A percentile compares a stretch with the other conserved stretches of the same genome.
phyloP scores from a whole-genome alignment of 176 grass and related monocot species.

The Carex pumila region DNA sequence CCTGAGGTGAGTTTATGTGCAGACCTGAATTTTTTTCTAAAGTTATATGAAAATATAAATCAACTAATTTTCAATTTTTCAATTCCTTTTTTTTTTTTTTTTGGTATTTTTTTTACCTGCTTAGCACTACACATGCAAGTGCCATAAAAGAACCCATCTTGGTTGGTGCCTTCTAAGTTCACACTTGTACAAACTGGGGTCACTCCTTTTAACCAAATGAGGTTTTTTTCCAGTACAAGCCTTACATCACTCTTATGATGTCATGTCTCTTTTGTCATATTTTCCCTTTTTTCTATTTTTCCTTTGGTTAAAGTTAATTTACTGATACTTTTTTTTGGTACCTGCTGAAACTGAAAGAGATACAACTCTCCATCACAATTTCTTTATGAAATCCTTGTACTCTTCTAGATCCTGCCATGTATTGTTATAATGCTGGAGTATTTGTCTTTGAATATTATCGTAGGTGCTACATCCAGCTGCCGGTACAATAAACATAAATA shows the following conservation, averaged over 20 bases:
- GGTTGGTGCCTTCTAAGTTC: not conserved
- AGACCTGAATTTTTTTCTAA: not conserved
- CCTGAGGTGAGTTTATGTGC: slow-evolving; percentile 44
- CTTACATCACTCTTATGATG: not conserved
- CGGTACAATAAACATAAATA: slow-evolving; percentile 88
- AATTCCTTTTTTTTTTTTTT: not conserved
- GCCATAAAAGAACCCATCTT: not conserved
- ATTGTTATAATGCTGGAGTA: not conserved
- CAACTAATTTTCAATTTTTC: slow-evolving; percentile 3
- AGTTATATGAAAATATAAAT: not conserved
- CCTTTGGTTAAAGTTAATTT: not conserved
- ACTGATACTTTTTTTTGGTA: not conserved
- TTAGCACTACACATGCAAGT: not conserved
- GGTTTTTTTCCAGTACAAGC: not conserved
- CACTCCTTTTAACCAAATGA: not conserved
- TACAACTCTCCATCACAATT: slow-evolving; percentile 7
- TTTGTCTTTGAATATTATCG: slow-evolving; percentile 2
- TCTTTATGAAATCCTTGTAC: not conserved
- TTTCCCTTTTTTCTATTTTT: not conserved
- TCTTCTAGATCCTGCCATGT: not conserved
- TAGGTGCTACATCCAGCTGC: slow-evolving; percentile 82
- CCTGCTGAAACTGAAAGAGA: not conserved
- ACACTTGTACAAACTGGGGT: not conserved
- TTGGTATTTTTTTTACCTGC: not conserved
- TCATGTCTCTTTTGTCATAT: not conserved